A percentile compares a stretch with the other conserved stretches of the same genome.
These are phyloP conservation scores for Jackrogersella multiformis DNA, from an alignment of 495 filamentous ascomycete species.

Conservation along the genomic window DNA sequence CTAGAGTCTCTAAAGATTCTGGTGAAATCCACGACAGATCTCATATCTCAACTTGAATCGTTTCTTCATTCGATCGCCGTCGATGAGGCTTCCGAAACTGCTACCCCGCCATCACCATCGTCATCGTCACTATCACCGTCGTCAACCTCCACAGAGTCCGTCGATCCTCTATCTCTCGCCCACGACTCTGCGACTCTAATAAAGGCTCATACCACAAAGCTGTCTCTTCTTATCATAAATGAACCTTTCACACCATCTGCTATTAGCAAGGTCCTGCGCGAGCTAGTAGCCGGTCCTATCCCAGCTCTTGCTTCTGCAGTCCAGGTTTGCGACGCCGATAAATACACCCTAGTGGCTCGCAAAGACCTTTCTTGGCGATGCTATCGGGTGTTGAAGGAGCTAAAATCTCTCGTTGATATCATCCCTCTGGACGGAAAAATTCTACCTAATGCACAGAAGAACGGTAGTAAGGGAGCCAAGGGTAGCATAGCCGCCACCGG, in stretches of 20 bases:
- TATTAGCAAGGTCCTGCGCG: conserved; percentile 69
- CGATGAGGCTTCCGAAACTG: conserved; percentile 13
- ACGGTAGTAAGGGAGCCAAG: conserved; percentile 53
- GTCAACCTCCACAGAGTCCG: conserved; percentile 14
- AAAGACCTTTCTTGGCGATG: conserved; percentile 62
- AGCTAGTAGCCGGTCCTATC: conserved; percentile 70
- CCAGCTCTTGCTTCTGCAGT: conserved; percentile 75
- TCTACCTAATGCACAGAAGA: conserved; percentile 53
- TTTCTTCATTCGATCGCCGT: conserved; percentile 45
- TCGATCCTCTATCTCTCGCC: conserved; percentile 66
- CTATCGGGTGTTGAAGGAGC: conserved; percentile 57
- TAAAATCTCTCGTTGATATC: conserved; percentile 52
- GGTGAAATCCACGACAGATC: conserved; percentile 41
- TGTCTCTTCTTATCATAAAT: conserved; percentile 84
- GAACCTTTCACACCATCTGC: conserved; percentile 84
- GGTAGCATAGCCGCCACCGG: conserved; percentile 69
- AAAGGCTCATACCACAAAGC: conserved; percentile 82
- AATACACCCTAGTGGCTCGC: conserved; percentile 68
- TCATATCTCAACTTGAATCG: conserved; percentile 52
- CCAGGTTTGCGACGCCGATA: conserved; percentile 65
- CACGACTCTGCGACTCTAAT: conserved; percentile 69
- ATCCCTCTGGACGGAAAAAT: conserved; percentile 59
- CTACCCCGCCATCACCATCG: background rate
- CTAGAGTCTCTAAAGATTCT: conserved; percentile 51
- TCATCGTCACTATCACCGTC: conserved; percentile 2